Evolutionary conservation across 2,329 filamentous ascomycete species (phyloP), one percentile per base, ranked within the genome.

Genomic region (Boeremia lycopersici): DNA sequence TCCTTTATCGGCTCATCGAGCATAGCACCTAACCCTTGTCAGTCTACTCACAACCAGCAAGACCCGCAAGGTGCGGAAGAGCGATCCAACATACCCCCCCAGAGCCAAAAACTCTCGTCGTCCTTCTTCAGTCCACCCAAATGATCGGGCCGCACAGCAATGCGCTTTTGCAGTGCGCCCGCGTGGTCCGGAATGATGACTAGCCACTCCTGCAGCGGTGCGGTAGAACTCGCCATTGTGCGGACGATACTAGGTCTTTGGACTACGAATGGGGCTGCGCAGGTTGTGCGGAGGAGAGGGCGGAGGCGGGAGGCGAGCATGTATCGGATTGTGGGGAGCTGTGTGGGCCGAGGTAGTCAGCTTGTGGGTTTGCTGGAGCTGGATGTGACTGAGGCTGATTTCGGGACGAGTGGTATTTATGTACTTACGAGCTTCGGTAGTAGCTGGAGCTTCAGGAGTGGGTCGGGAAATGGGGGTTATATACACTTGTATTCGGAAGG

Each of bases 1-100:
- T 88, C 84, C 6, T 83, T 79, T 30, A 89, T 59, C 2, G 68
- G 72, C 25, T 71, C 68, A 17, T 71, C 65, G 29, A 74, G 69
- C 69, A 74, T 73, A 9, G 72, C 71, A 12, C 71, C 71, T 74
- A 13, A 9, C 4, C 7, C 11, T 30, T 13, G 40, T 51, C 8
- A 51, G 48, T 5, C 6, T 28, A 25, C 15, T 36, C 7, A n/a
- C 34, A 15, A 41, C 13, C 13, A 10, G 30, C 30, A 23, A 5
- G 30, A 10, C 13, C 30, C 30, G 30, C 30, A 31, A 4, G 19
- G 19, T 6, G 25, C 39, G 12, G n/a, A 41, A 17, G 4, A 17
- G 29, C 11, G 19, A 17, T 1, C 4, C 5, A 12, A 53, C 54
- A 6, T 49, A 75, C 72, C 72, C 33, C 72, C 72, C 64, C 64